phyloP scores from a whole-genome alignment of 768 basidiomycete species.

The Cystofilobasidium ferigula region DNA sequence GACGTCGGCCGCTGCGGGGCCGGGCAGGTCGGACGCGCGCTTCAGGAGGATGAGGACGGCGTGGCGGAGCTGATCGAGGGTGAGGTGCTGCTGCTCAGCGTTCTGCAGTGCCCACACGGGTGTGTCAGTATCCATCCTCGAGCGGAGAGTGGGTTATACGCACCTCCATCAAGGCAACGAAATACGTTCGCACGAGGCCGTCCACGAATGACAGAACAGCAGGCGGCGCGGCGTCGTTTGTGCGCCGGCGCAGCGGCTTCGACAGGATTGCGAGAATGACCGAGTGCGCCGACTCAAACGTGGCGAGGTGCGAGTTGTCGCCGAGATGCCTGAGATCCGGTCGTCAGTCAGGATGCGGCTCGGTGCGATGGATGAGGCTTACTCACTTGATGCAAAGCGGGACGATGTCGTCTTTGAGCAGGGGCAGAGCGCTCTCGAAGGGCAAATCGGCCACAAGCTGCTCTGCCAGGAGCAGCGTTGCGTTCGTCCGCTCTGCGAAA shows the following conservation, averaged over 20 bases:
- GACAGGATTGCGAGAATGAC: constrained; percentile 14
- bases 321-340: constrained; percentile 3
- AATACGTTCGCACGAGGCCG: constrained; percentile 55
- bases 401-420: background rate
- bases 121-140: background rate
- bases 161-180: constrained; percentile 57
- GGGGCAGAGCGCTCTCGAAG: background rate
- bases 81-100: constrained; percentile 70
- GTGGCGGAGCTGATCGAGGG: constrained; percentile 56
- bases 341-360: background rate
- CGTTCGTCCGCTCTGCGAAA: constrained; percentile 21
- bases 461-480: constrained; percentile 31
- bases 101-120: constrained; percentile 44
- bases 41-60: constrained; percentile 3
- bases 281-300: constrained; percentile 21
- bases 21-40: background rate
- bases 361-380: too few species aligned
- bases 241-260: background rate
- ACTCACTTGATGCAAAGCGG: background rate
- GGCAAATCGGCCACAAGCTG: constrained; percentile 18
- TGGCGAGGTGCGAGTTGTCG: constrained; percentile 8
- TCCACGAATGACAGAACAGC: constrained; percentile 51
- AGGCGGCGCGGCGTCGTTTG: constrained; percentile 42
- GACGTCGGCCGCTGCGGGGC: background rate
- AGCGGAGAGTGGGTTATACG: constrained; percentile 31